Conservation (phyloP, 2,329 filamentous ascomycete genomes). For the Fusarium odoratissimum region DNA sequence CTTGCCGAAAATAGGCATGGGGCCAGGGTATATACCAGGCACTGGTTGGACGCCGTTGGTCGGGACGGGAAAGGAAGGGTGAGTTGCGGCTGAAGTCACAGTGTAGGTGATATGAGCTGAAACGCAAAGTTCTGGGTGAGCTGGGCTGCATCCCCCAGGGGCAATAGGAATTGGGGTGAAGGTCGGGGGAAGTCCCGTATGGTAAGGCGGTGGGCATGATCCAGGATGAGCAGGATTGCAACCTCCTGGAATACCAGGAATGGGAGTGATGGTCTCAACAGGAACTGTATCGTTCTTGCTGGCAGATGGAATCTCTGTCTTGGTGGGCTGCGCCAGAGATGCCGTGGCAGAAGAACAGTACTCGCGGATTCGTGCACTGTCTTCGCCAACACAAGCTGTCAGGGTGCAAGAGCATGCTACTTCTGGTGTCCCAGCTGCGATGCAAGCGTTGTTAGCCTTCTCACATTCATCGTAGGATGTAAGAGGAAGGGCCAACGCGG, state of each 20-base stretch:
- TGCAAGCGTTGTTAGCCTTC: background rate
- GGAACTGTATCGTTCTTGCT: background rate
- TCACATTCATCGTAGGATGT: slow-evolving; percentile 1
- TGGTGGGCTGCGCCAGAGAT: slow-evolving; percentile 3
- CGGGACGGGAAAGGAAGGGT: background rate
- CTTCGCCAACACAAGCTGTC: background rate
- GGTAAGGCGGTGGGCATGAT: slow-evolving; percentile 25
- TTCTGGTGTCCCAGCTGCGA: background rate
- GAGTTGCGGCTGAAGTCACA: background rate
- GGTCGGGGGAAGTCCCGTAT: slow-evolving; percentile 4
- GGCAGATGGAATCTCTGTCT: slow-evolving; percentile 5
- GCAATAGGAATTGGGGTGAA: background rate
- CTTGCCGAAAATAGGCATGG: slow-evolving; percentile 14
- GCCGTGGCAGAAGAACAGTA: slow-evolving; percentile 9
- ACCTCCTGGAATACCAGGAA: slow-evolving; percentile 19
- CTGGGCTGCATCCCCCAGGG: slow-evolving; percentile 23
- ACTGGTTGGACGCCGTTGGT: background rate
- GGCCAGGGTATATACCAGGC: slow-evolving; percentile 7
- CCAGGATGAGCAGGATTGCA: slow-evolving; percentile 30
- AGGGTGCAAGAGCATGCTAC: background rate
- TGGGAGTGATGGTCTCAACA: background rate
- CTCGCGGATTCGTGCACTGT: slow-evolving; percentile 4
- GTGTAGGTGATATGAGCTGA: slow-evolving; percentile 9
- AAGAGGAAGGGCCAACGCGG: slow-evolving; percentile 11
- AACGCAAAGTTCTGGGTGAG: slow-evolving; percentile 14